These are phyloP conservation scores for Aegilops bicornis DNA, from an alignment of 176 grass and related monocot genomes.

Conservation along the genomic window DNA sequence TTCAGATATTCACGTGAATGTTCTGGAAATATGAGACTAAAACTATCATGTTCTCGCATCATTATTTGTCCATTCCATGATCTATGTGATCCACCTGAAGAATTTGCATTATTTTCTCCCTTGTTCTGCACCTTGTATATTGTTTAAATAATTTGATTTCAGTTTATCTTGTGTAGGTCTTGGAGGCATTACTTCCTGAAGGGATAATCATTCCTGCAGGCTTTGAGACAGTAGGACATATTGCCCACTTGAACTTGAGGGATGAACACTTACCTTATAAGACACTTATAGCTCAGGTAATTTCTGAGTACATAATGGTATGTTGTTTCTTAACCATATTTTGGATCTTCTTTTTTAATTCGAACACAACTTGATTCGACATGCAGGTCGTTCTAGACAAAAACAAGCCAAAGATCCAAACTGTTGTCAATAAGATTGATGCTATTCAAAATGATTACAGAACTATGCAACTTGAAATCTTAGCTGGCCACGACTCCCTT, in stretches of 20 bases:
- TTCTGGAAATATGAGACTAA: not conserved
- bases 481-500: constrained; percentile 84
- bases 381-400: constrained; percentile 84
- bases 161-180: constrained; percentile 57
- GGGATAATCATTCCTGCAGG: constrained; percentile 72
- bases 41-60: constrained; percentile 6
- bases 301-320: constrained; percentile 5
- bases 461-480: constrained; percentile 91
- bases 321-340: constrained; percentile 1
- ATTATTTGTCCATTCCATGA: constrained; percentile 11
- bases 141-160: constrained; percentile 28
- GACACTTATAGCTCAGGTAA: constrained; percentile 81
- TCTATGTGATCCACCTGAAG: not conserved
- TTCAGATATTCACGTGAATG: not conserved
- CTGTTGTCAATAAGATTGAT: constrained; percentile 84
- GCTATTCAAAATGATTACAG: constrained; percentile 91
- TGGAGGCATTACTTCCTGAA: constrained; percentile 80
- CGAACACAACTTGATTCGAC: constrained; percentile 6
- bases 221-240: constrained; percentile 87
- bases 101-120: not conserved
- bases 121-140: constrained; percentile 25
- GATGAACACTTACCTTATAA: constrained; percentile 84
- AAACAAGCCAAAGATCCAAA: constrained; percentile 94
- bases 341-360: constrained; percentile 22
- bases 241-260: constrained; percentile 87